phyloP scores from a whole-genome alignment of 2,329 filamentous ascomycete genomes.

The Colletotrichum graminicola region DNA sequence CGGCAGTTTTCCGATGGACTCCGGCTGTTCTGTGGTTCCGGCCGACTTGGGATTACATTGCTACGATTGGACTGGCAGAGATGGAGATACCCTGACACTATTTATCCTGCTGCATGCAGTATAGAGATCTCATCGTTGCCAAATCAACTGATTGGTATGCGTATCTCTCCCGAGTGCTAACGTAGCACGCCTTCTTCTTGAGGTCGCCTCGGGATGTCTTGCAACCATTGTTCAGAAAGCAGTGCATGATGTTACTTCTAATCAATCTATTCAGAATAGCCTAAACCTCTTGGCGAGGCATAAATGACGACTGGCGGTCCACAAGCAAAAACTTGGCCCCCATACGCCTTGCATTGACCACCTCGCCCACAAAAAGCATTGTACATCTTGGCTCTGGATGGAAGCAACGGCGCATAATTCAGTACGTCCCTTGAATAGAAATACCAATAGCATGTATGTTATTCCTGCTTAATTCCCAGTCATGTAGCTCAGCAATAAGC shows the following conservation, averaged over 20 bases:
- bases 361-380: not conserved
- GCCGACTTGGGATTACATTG: no score
- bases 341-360: not conserved
- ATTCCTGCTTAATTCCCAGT: not conserved
- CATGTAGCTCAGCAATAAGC: not conserved
- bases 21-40: no score
- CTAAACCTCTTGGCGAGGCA: not conserved
- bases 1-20: not conserved
- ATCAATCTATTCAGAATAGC: not conserved
- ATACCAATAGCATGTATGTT: not conserved
- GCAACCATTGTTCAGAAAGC: not conserved
- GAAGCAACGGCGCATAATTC: not conserved
- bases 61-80: no score
- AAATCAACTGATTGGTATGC: no score
- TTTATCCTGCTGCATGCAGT: not conserved
- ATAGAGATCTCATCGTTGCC: no score
- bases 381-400: not conserved
- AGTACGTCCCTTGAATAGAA: not conserved
- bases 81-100: not conserved
- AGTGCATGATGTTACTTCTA: fast-evolving
- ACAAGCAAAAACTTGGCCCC: not conserved
- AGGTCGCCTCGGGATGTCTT: not conserved
- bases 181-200: not conserved
- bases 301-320: not conserved
- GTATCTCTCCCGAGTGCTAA: not conserved